A percentile compares a stretch with the other conserved stretches of the same genome.
Conservation (phyloP, 768 basidiomycete genomes). For the Aureoboletus auriporus region DNA sequence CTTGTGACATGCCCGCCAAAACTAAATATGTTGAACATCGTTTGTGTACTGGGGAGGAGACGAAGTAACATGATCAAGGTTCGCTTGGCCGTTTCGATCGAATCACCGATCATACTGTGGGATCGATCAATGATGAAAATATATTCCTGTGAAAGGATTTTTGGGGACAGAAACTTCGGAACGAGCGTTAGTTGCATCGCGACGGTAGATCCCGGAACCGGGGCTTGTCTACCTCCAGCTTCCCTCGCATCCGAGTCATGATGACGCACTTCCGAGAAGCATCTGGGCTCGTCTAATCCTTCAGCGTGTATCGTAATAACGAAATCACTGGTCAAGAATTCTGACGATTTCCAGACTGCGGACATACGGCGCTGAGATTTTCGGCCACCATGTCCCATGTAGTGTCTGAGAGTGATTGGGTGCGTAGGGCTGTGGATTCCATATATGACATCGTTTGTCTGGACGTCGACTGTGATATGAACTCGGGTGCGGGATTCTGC, state of each 20-base stretch:
- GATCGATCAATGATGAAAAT: constrained; percentile 60
- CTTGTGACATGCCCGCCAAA: constrained; percentile 36
- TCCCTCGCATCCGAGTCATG: no score
- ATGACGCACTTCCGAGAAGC: constrained; percentile 47
- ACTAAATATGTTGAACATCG: constrained; percentile 55
- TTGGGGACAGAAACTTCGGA: constrained; percentile 44
- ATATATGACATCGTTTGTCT: constrained; percentile 44
- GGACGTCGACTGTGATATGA: constrained; percentile 41
- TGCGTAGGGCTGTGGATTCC: constrained; percentile 44
- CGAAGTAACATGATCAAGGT: constrained; percentile 46
- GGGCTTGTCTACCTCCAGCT: no score
- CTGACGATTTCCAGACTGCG: constrained; percentile 36
- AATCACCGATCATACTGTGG: constrained; percentile 43
- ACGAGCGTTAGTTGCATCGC: constrained; percentile 55
- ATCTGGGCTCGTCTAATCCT: constrained; percentile 50
- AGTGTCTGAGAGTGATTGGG: constrained; percentile 18
- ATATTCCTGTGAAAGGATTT: constrained; percentile 47
- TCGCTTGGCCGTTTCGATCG: constrained; percentile 46
- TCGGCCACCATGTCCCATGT: constrained; percentile 32
- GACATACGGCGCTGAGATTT: constrained; percentile 39
- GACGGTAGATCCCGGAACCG: constrained; percentile 25
- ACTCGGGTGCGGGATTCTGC: constrained; percentile 34
- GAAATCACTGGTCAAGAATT: constrained; percentile 47
- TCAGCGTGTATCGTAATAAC: constrained; percentile 46
- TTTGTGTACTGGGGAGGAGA: constrained; percentile 40